Conservation (phyloP, 2,329 filamentous ascomycete species). For the Pseudofabraea citricarpa region DNA sequence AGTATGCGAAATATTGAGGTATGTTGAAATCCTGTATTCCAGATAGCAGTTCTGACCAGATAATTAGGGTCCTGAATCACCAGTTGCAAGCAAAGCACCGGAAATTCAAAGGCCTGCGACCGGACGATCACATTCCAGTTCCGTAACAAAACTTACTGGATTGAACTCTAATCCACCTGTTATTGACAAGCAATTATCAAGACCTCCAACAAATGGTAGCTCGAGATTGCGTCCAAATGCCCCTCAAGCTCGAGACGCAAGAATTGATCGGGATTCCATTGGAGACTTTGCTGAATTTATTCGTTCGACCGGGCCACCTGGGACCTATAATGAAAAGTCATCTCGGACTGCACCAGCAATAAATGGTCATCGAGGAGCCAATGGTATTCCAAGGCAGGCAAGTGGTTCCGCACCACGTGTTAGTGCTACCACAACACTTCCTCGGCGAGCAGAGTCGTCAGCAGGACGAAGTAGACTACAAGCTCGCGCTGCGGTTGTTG, state of each 20-base stretch:
- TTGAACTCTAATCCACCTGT: slow-evolving; percentile 16
- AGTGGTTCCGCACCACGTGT: slow-evolving; percentile 15
- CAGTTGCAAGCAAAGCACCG: slow-evolving; percentile 1
- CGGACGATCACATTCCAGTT: slow-evolving; percentile 21
- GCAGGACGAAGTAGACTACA: slow-evolving; percentile 52
- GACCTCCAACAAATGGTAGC: slow-evolving; percentile 12
- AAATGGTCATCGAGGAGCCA: slow-evolving; percentile 25
- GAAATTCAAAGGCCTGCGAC: slow-evolving; percentile 15
- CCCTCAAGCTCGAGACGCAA: slow-evolving; percentile 62
- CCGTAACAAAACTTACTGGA: slow-evolving; percentile 17
- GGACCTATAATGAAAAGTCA: slow-evolving; percentile 24
- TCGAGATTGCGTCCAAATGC: slow-evolving; percentile 17
- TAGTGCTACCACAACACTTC: slow-evolving; percentile 11
- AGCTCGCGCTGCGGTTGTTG: slow-evolving; percentile 66
- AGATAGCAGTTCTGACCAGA: too few relatives aligned
- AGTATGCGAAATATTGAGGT: slow-evolving; percentile 75
- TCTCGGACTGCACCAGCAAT: slow-evolving; percentile 23
- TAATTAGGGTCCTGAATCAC: too few relatives aligned
- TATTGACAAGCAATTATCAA: slow-evolving; percentile 9
- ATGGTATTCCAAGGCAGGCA: slow-evolving; percentile 21
- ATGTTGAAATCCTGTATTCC: slow-evolving; percentile 34
- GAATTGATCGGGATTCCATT: slow-evolving; percentile 65
- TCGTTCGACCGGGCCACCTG: slow-evolving; percentile 57
- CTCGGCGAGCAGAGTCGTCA: slow-evolving; percentile 23
- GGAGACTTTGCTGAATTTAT: slow-evolving; percentile 88